Base-by-base conservation (phyloP, 2,329 filamentous ascomycete species). In the Alternaria dauci region DNA sequence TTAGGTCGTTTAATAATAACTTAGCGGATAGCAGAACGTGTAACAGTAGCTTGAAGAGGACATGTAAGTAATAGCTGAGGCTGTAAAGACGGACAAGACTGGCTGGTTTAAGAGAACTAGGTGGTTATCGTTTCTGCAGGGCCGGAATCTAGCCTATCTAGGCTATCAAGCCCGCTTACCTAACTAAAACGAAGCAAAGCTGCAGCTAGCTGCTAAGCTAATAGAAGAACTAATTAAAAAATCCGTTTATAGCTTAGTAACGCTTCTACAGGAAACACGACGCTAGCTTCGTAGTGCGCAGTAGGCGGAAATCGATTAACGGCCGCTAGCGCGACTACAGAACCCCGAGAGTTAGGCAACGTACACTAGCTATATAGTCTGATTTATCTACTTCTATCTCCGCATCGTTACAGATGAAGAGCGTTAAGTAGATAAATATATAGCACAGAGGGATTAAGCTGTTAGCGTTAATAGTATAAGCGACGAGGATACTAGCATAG, bases 271-370 rank as follows among this genome's bases (percentile, higher is more conserved):
- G 11, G 46, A 63, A 34, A 52, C 36, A 43, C 36, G 30, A 23
- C 54, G 39, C 16, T 63, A 36, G 61, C 50, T 63, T 34, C 30
- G 39, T 42, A 63, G 61, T 58, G 34, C 25, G 11, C 23, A 58
- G 26, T 20, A 26, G 48, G 58, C 16, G 44, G 56, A 44, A 46
- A 23, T 46, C 20, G 23, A 63, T 41, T 23, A 32, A 26, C 38
- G 34, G 53, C 61, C 30, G 16, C 26, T 60, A 26, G 51, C 14
- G 26, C 39, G 36, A 56, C 67, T 65, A 30, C 41, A 65, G 53
- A 65, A 65, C 62, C 51, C 43, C 8, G 25, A 62, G 56, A 62
- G 62, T 60, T 39, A 62, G 36, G 56, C 41, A n/a, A n/a, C n/a
- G n/a, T n/a, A n/a, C n/a, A n/a, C n/a, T n/a, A n/a, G n/a, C n/a